A percentile compares a stretch with the other conserved stretches of the same genome.
These are phyloP conservation scores for Strobilomyces echinocephalus DNA, from an alignment of 768 basidiomycete species.

Conservation along the genomic window DNA sequence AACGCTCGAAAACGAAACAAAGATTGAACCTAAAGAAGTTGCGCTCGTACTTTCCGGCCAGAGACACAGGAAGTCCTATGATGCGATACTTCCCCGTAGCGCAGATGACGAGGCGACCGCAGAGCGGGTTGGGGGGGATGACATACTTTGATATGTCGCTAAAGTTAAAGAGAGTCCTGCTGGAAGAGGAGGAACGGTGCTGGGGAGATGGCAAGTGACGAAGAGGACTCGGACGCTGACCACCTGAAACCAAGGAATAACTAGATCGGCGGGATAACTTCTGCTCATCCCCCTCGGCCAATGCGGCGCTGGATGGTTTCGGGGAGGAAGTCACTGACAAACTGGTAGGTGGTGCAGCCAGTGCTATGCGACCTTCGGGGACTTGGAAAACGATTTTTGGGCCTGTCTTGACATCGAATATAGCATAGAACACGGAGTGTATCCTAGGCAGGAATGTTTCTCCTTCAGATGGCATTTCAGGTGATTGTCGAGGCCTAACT, in stretches of 20 bases:
- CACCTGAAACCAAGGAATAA: conserved; percentile 43
- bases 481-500: background rate
- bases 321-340: conserved; percentile 32
- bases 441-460: conserved; percentile 77
- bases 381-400: conserved; percentile 92
- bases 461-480: conserved; percentile 39
- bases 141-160: conserved; percentile 90
- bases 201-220: conserved; percentile 39
- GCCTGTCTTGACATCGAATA: conserved; percentile 82
- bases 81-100: conserved; percentile 78
- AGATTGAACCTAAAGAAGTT: conserved; percentile 92
- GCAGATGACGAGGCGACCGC: conserved; percentile 84
- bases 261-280: conserved; percentile 49
- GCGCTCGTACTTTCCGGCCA: conserved; percentile 71
- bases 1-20: conserved; percentile 92
- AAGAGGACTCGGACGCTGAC: conserved; percentile 41
- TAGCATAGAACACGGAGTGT: conserved; percentile 89
- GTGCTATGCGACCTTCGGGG: conserved; percentile 81
- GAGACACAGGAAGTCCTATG: conserved; percentile 85
- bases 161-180: conserved; percentile 74
- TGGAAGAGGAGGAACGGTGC: conserved; percentile 48
- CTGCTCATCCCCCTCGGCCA: conserved; percentile 32
- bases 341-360: conserved; percentile 29
- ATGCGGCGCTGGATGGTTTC: conserved; percentile 28
- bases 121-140: conserved; percentile 81